Conservation (phyloP, 2,329 filamentous ascomycete species). For the Xylariales sp. region DNA sequence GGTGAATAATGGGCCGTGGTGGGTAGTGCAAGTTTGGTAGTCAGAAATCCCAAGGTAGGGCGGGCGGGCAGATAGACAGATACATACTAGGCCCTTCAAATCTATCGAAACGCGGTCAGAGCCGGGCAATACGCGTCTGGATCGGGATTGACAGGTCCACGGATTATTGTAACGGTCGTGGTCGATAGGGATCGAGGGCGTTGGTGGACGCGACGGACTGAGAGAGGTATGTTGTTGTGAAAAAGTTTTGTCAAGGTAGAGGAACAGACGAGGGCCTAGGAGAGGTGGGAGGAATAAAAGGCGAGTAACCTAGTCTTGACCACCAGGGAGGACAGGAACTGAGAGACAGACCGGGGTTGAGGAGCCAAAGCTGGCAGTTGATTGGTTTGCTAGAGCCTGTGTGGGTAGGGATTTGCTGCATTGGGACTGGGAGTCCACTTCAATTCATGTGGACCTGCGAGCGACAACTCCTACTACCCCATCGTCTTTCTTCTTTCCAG, state of each 20-base stretch:
- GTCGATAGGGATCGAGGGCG: background rate
- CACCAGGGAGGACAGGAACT: constrained; percentile 7
- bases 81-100: background rate
- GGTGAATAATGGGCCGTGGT: constrained; percentile 11
- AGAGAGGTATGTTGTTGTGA: constrained; percentile 1
- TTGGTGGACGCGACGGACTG: background rate
- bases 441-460: constrained; percentile 6
- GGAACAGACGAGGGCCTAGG: background rate
- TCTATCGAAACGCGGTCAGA: constrained; percentile 8
- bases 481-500: constrained; percentile 9
- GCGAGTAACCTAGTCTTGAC: background rate
- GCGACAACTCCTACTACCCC: constrained; percentile 10
- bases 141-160: background rate
- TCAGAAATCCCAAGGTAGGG: constrained; percentile 7
- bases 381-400: background rate
- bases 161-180: constrained; percentile 1
- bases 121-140: constrained; percentile 7
- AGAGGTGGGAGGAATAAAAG: constrained; percentile 9
- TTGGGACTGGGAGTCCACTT: constrained; percentile 8
- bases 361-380: background rate
- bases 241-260: constrained; percentile 8
- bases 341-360: constrained; percentile 8
- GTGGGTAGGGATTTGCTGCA: constrained; percentile 6
- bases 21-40: constrained; percentile 11
- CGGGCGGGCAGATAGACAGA: background rate